A percentile compares a stretch with the other conserved stretches of the same genome.
Evolutionary conservation across 2,329 filamentous ascomycete species (phyloP).

Genomic region (Botrytis sinoallii): DNA sequence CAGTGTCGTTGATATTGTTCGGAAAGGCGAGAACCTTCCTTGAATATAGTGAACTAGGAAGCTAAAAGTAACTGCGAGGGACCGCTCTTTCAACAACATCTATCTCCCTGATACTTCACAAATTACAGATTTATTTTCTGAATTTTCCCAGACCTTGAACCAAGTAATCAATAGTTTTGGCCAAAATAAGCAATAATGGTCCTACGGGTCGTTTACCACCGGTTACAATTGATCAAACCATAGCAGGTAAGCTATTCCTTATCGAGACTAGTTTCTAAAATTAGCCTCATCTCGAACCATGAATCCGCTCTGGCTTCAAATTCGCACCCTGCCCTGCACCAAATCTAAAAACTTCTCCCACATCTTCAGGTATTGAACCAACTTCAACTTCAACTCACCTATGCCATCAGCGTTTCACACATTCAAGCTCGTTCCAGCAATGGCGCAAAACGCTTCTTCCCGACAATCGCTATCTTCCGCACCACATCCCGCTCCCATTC

Average conservation of each 20-base stretch:
- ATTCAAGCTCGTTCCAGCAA: conserved; percentile 37
- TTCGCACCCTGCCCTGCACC: conserved; percentile 5
- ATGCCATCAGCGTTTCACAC: conserved; percentile 35
- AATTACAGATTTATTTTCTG: neutral
- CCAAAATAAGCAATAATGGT: neutral
- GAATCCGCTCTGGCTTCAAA: conserved; percentile 11
- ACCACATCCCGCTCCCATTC: conserved; percentile 29
- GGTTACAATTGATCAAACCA: neutral
- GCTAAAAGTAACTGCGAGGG: neutral
- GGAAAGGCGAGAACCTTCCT: neutral
- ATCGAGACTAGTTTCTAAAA: conserved; percentile 5
- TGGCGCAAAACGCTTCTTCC: conserved; percentile 25
- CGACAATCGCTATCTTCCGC: conserved; percentile 20
- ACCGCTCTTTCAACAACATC: neutral
- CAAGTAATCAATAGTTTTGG: neutral
- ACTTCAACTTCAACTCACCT: conserved; percentile 12
- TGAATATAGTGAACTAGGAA: neutral
- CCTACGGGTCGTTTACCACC: neutral
- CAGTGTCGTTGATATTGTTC: neutral
- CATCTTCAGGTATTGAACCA: neutral
- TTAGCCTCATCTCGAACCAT: conserved; percentile 16
- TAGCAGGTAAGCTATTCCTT: neutral
- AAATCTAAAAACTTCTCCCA: conserved; percentile 12
- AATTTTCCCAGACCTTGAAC: neutral
- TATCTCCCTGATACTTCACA: neutral